Base-by-base conservation (phyloP, 345 rosid species). In the Hirschfeldia incana region DNA sequence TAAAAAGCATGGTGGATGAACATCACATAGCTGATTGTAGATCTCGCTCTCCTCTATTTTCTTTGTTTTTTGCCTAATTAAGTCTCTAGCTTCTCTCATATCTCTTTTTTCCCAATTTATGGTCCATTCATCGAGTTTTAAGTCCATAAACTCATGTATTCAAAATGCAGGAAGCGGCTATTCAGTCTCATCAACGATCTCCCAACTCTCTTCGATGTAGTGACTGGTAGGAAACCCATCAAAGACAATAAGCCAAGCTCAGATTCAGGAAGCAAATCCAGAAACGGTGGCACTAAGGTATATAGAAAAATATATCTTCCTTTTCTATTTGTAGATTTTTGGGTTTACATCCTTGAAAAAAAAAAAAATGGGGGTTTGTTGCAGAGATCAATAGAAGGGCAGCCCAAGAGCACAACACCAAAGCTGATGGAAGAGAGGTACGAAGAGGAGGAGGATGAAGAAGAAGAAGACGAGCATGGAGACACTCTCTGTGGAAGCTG, bases 181-280 rank as follows among this genome's bases (percentile, higher is more conserved):
- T 96, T 89, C 85, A 89, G 91, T 87, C 70, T 93, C 84, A 92
- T 93, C 74, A 96, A 93, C 75, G 99, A 96, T 76, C 86, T 92
- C 62, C 97, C 99, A 29, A 93, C 94, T 39, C 90, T 96, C 73
- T 93, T 90, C 77, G 99, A 96, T 83, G 94, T 93, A 82, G 97
- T 93, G 49, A 90, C 97, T n/a, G 98, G 91, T 68, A 88, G 93
- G 87, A 92, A 96, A 85, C 91, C 89, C 5, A 73, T 82, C 72
- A 88, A 88, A 87, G 99, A 93, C 83, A 93, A 90, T 77, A 93
- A 91, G 83, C 94, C 97, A 71, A 90, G 86, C 76, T 83, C 88
- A 17, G 99, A 95, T 67, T 87, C 97, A 32, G 92, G 92, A 77
- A 93, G 88, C 88, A 92, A 90, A 83, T 88, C 93, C 59, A 81